Evolutionary conservation across 1,139 yeast genomes (phyloP), one percentile per base, ranked within the genome.

Genomic region (Hansenula sp.): DNA sequence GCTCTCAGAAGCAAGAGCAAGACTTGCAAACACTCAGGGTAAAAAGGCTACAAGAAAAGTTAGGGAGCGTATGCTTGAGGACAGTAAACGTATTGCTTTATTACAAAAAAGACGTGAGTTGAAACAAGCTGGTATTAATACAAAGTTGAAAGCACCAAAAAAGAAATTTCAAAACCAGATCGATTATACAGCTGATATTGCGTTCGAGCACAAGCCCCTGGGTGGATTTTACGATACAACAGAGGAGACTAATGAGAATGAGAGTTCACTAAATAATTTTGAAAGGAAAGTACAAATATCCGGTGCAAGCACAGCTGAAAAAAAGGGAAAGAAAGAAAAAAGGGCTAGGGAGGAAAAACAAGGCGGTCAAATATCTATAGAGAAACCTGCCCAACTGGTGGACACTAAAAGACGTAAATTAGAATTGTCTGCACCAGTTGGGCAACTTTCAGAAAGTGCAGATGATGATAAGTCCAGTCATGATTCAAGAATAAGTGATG

Each of bases 11-110:
- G 98, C 99, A 0, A 77, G 86, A 44, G 96, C 97, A 1, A 76
- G 99, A 54, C 68, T 93, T 52, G 89, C 96, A 10, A 91, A 89
- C 57, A 91, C 97, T 0, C 93, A 86, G 61, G 99, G 99, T 49
- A 90, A 91, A 56, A 93, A 93, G 65, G 98, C 98, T 1, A 87
- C 90, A 49, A 68, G 99, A 48, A 88, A 91, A 60, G 89, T 86
- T 4, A 72, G 99, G 45, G 99, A 93, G 58, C 71, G 94, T 44
- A 76, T 89, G 77, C 60, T 81, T 28, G 87, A 82, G 41, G 91
- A 85, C 58, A 82, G 87, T 46, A 77, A 80, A 55, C 68, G 96
- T 36, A 71, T 89, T 18, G 89, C 96, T 0, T 67, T 84, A 46
- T 61, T 91, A 15, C 96, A 90, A 55, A 86, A 84, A 55, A 72